These are phyloP conservation scores for Glebionis coronaria DNA, from an alignment of 129 eudicot genomes.

Conservation along the genomic window DNA sequence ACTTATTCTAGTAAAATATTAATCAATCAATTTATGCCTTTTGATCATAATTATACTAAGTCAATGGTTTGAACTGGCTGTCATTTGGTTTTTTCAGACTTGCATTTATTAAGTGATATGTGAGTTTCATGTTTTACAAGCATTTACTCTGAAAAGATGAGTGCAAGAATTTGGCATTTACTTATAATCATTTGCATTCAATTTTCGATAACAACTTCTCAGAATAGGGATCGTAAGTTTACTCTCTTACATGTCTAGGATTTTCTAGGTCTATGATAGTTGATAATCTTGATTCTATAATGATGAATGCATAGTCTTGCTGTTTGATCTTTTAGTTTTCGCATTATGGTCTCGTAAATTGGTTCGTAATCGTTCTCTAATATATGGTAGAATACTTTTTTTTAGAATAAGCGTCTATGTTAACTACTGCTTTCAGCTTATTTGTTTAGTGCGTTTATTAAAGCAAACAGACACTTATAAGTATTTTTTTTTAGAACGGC, in stretches of 20 bases:
- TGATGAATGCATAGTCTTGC: too few species aligned
- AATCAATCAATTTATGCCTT: conserved; percentile 7
- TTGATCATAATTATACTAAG: conserved; percentile 7
- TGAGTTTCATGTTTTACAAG: neutral
- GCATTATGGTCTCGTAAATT: too few species aligned
- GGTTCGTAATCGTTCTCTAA: too few species aligned
- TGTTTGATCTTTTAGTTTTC: too few species aligned
- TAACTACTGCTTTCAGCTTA: too few species aligned
- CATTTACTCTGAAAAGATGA: conserved; percentile 16
- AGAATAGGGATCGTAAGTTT: conserved; percentile 30
- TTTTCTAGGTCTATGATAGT: neutral
- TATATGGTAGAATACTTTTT: too few species aligned
- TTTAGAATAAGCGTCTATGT: too few species aligned
- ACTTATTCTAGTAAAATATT: neutral
- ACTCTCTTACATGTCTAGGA: neutral
- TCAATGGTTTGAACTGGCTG: conserved; percentile 7
- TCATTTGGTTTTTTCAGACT: neutral
- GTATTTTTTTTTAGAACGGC: too few species aligned
- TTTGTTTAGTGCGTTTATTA: too few species aligned
- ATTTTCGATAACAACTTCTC: conserved; percentile 24
- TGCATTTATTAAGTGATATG: conserved; percentile 2
- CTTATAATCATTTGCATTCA: conserved; percentile 20
- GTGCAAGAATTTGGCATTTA: conserved; percentile 4
- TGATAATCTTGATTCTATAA: neutral
- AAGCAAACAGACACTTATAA: too few species aligned